Percentiles rank a stretch among this genome's conserved stretches.
phyloP scores from a whole-genome alignment of 2,329 filamentous ascomycete species.

The Ophiosphaerella herpotricha region DNA sequence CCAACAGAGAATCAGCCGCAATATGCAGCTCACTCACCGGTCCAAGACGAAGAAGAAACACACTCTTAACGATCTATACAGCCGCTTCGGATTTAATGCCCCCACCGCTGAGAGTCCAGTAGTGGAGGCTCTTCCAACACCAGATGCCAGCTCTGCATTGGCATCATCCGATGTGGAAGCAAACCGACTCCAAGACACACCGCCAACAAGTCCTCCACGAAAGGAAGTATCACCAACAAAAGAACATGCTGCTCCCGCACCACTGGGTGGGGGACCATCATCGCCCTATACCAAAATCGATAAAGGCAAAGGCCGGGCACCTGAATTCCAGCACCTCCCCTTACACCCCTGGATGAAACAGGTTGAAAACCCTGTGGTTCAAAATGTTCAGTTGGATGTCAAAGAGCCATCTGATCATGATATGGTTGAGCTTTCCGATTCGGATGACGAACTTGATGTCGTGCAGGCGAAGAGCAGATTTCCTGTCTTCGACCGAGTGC shows the following conservation, averaged over 20 bases:
- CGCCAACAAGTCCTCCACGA: conserved; percentile 52
- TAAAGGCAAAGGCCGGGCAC: conserved; percentile 67
- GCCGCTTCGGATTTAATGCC: conserved; percentile 76
- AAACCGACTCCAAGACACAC: conserved; percentile 43
- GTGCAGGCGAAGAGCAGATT: conserved; percentile 47
- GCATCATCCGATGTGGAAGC: conserved; percentile 68
- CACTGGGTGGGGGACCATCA: conserved; percentile 5
- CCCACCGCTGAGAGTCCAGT: conserved; percentile 15
- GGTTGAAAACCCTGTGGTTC: conserved; percentile 13
- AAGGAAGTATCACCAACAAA: conserved; percentile 13
- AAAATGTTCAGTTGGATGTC: conserved; percentile 15
- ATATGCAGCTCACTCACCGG: conserved; percentile 88
- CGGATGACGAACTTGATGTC: conserved; percentile 71
- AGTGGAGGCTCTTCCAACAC: conserved; percentile 21
- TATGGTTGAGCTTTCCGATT: conserved; percentile 51
- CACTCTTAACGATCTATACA: conserved; percentile 79
- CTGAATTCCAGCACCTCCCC: conserved; percentile 44
- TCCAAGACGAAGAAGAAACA: conserved; percentile 88
- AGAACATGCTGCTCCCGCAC: conserved; percentile 1
- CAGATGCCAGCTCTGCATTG: conserved; percentile 48
- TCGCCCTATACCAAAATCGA: conserved; percentile 44
- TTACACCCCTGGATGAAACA: conserved; percentile 28
- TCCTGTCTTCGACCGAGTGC: conserved; percentile 70
- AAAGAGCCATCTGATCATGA: conserved; percentile 4
- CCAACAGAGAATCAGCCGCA: conserved; percentile 86